Conservation (phyloP, 306 rosid species). For the Luffa acutangula region DNA sequence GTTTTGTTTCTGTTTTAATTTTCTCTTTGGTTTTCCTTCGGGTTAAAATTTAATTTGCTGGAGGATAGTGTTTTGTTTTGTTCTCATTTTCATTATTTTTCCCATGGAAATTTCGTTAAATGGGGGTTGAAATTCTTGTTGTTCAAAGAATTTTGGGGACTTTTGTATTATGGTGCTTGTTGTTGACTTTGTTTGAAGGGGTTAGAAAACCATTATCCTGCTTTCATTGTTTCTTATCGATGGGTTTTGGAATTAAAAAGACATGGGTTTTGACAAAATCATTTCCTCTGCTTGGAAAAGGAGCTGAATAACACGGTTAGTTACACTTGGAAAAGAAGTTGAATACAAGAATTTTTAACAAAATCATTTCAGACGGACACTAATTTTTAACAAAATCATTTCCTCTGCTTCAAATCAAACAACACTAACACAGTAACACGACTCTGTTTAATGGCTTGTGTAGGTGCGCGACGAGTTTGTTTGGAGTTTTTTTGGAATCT, state of each 20-base stretch:
- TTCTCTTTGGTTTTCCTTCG: no score
- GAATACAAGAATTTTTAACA: conserved; percentile 87
- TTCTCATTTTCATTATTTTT: not conserved
- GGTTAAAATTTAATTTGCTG: not conserved
- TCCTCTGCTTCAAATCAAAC: no score
- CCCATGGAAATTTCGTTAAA: not conserved
- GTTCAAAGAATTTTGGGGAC: not conserved
- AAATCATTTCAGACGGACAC: no score
- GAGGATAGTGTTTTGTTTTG: not conserved
- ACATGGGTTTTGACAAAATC: no score
- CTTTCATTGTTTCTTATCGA: not conserved
- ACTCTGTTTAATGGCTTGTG: no score
- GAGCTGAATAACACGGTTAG: no score
- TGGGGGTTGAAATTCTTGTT: not conserved
- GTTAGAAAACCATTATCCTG: not conserved
- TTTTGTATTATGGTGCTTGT: not conserved
- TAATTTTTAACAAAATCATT: no score
- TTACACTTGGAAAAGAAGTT: conserved; percentile 29
- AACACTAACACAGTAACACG: no score
- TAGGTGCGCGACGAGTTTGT: no score
- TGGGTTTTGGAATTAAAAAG: conserved; percentile 66
- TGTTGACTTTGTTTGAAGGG: not conserved
- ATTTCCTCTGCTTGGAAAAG: no score
- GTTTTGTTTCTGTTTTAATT: no score
- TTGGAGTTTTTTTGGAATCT: no score